Evolutionary conservation across 345 rosid species (phyloP).

Genomic region (Balakata baccata): DNA sequence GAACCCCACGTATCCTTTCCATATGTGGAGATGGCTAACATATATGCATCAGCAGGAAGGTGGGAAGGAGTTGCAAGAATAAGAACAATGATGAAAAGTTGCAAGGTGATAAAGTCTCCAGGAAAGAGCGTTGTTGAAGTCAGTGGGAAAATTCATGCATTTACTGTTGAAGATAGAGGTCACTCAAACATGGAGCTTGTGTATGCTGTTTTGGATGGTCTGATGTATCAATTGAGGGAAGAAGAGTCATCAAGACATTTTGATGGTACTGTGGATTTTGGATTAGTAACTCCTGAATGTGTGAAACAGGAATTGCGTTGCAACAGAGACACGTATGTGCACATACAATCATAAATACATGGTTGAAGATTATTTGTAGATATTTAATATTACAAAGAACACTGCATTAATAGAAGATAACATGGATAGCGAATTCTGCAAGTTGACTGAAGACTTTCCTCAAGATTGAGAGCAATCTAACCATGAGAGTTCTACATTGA

Average conservation of each 20-base stretch:
- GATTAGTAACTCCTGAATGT: not conserved
- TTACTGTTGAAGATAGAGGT: slow-evolving; percentile 51
- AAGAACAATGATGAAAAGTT: slow-evolving; percentile 26
- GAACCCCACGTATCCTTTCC: slow-evolving; percentile 15
- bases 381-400: no score
- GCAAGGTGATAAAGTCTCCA: slow-evolving; percentile 47
- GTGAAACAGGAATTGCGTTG: not conserved
- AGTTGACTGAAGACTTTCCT: no score
- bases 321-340: no score
- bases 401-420: no score
- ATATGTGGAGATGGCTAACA: slow-evolving; percentile 24
- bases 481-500: slow-evolving; percentile 31
- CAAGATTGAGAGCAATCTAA: no score
- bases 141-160: slow-evolving; percentile 37
- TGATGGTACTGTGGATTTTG: slow-evolving; percentile 7
- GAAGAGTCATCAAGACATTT: slow-evolving; percentile 7
- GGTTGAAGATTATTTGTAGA: no score
- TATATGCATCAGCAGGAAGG: slow-evolving; percentile 19
- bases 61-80: slow-evolving; percentile 21
- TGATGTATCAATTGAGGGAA: slow-evolving; percentile 39
- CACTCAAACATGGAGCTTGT: slow-evolving; percentile 28
- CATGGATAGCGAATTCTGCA: no score
- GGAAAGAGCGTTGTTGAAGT: slow-evolving; percentile 49
- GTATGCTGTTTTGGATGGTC: slow-evolving; percentile 37
- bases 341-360: no score